Evolutionary conservation across 2,329 filamentous ascomycete genomes (phyloP).

Genomic region (Calonectria fujianensis): DNA sequence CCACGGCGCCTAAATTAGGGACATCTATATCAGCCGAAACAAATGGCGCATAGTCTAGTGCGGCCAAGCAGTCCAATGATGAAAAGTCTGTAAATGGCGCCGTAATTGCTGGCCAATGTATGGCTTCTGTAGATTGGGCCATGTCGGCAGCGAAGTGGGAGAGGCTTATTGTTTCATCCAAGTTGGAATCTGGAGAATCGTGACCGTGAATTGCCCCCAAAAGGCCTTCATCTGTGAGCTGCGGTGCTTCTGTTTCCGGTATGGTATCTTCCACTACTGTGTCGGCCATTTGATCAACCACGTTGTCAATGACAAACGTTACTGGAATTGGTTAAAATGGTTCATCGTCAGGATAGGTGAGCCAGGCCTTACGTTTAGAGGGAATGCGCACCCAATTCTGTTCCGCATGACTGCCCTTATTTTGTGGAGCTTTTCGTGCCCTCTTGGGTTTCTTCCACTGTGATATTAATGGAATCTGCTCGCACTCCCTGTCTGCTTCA

Average conservation of each 20-base stretch:
- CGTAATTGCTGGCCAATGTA: background rate
- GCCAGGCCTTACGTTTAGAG: background rate
- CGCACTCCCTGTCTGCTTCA: background rate
- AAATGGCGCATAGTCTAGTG: background rate
- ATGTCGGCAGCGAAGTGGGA: background rate
- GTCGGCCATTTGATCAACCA: background rate
- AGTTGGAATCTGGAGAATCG: background rate
- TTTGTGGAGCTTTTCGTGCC: background rate
- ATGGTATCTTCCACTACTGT: background rate
- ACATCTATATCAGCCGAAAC: background rate
- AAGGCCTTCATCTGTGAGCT: background rate
- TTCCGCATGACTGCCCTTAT: background rate
- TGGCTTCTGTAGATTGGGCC: background rate
- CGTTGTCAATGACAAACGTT: background rate
- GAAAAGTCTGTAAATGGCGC: background rate
- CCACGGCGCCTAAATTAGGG: background rate
- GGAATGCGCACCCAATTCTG: background rate
- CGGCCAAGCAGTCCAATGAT: background rate
- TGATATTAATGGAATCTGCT: background rate
- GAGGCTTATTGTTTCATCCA: background rate
- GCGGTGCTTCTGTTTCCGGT: background rate
- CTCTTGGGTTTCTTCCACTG: background rate
- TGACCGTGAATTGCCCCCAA: background rate
- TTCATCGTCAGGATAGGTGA: too few species aligned
- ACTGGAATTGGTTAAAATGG: background rate